phyloP scores from a whole-genome alignment of 352 stramenopile genomes.

The Phytophthora macrochlamydospora region DNA sequence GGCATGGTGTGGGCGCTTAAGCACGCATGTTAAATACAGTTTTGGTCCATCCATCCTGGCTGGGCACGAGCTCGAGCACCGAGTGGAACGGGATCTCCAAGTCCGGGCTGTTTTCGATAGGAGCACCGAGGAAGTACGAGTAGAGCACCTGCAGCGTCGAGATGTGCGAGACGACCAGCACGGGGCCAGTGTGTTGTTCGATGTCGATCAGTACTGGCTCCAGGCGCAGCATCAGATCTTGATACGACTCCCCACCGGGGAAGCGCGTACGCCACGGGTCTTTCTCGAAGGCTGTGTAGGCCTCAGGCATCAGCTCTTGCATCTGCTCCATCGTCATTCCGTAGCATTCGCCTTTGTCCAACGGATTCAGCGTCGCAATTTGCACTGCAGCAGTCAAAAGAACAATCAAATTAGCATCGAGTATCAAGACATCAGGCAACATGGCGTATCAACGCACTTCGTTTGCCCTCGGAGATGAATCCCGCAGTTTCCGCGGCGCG shows the following conservation, averaged over 20 bases:
- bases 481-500: slow-evolving; percentile 77
- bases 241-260: slow-evolving; percentile 92
- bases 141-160: slow-evolving; percentile 88
- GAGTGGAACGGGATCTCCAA: slow-evolving; percentile 88
- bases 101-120: slow-evolving; percentile 76
- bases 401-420: background rate
- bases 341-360: slow-evolving; percentile 89
- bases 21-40: slow-evolving; percentile 86
- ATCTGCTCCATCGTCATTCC: slow-evolving; percentile 86
- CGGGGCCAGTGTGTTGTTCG: slow-evolving; percentile 84
- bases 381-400: slow-evolving; percentile 46
- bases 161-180: slow-evolving; percentile 87
- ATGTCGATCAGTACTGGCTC: slow-evolving; percentile 94
- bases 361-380: slow-evolving; percentile 82
- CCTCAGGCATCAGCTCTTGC: slow-evolving; percentile 71
- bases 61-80: slow-evolving; percentile 81
- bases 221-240: slow-evolving; percentile 93
- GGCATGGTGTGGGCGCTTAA: slow-evolving; percentile 17
- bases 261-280: slow-evolving; percentile 86
- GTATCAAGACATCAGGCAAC: background rate
- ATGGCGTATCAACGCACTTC: slow-evolving; percentile 38
- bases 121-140: slow-evolving; percentile 84
- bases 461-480: slow-evolving; percentile 49
- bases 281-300: slow-evolving; percentile 64
- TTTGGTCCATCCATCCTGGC: slow-evolving; percentile 82